phyloP scores from a whole-genome alignment of 164 flowering plant genomes.

The Protea cynaroides region DNA sequence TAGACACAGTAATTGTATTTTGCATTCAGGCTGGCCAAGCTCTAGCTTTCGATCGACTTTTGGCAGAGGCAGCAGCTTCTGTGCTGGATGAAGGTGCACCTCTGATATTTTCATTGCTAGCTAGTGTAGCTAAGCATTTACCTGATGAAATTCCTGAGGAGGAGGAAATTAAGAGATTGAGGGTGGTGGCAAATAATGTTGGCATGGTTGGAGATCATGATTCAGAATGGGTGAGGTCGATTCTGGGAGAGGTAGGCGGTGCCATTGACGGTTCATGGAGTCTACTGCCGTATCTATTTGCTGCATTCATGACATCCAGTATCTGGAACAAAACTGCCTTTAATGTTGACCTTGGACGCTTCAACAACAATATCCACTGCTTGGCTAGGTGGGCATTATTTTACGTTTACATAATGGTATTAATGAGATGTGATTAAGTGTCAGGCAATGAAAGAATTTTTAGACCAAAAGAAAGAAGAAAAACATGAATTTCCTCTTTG shows the following conservation, averaged over 20 bases:
- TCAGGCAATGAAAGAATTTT: background rate
- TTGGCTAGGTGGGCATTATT: constrained; percentile 58
- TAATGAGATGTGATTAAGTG: background rate
- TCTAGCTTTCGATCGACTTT: constrained; percentile 65
- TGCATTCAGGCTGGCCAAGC: constrained; percentile 95
- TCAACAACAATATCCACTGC: constrained; percentile 90
- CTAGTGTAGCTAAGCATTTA: constrained; percentile 63
- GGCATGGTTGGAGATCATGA: constrained; percentile 69
- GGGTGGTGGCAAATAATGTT: constrained; percentile 61
- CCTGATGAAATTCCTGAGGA: constrained; percentile 81
- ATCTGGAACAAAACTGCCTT: constrained; percentile 83
- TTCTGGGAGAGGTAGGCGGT: constrained; percentile 81
- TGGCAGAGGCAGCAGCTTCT: constrained; percentile 79
- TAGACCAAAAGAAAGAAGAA: no score
- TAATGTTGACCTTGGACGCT: constrained; percentile 81
- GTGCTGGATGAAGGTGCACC: constrained; percentile 91
- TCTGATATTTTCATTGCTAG: constrained; percentile 62
- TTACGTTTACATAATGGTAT: background rate
- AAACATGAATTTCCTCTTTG: no score
- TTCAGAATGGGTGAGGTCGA: constrained; percentile 76
- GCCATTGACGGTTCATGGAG: constrained; percentile 88
- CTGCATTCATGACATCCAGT: constrained; percentile 80
- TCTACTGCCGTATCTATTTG: constrained; percentile 77
- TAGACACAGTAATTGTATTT: constrained; percentile 83
- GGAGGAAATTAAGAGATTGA: constrained; percentile 70